phyloP scores from a whole-genome alignment of 139 green algal genomes.

The Mesotaenium endlicherianum region DNA sequence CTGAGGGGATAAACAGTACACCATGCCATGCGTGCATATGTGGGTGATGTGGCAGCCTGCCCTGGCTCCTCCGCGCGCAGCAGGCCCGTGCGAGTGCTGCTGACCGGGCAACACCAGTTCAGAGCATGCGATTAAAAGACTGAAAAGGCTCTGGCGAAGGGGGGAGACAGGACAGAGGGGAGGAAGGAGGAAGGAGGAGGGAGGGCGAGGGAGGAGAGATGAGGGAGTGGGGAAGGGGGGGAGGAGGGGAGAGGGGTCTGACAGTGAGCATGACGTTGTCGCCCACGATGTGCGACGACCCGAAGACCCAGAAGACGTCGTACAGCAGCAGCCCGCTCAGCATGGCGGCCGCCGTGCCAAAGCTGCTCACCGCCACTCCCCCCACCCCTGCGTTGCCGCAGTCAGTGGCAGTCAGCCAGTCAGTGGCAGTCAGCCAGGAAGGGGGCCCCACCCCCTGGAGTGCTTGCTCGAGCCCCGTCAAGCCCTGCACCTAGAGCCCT shows the following conservation, averaged over 20 bases:
- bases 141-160: background rate
- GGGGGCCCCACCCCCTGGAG: no score
- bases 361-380: no score
- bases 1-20: no score
- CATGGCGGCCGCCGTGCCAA: constrained; percentile 30
- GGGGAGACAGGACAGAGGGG: background rate
- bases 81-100: no score
- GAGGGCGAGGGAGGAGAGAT: background rate
- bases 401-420: no score
- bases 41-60: no score
- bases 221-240: background rate
- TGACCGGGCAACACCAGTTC: background rate
- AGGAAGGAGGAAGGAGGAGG: background rate
- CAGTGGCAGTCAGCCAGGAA: no score
- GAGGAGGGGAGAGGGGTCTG: background rate
- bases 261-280: constrained; percentile 85
- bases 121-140: background rate
- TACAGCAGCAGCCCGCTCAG: constrained; percentile 78
- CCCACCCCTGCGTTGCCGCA: no score
- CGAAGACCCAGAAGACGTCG: constrained; percentile 88
- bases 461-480: no score
- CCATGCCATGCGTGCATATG: no score
- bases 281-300: constrained; percentile 57
- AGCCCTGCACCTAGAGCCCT: no score
- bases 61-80: no score